These are phyloP conservation scores for Colletotrichum navitas DNA, from an alignment of 2,329 filamentous ascomycete genomes.

Conservation along the genomic window DNA sequence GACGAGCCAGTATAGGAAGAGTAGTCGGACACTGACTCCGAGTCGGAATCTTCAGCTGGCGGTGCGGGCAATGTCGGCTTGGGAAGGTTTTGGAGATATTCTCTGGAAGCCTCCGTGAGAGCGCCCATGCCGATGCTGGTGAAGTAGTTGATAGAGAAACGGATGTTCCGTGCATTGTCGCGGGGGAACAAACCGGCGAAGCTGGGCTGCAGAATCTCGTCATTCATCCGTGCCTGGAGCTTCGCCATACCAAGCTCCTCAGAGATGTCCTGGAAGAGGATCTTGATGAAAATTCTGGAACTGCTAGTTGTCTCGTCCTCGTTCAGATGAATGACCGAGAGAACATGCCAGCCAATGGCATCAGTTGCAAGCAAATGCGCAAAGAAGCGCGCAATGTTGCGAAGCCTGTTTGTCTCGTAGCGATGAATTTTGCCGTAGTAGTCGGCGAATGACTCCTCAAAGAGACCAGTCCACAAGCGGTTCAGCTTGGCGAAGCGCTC, in stretches of 20 bases:
- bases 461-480: constrained; percentile 91
- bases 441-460: constrained; percentile 88
- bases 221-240: constrained; percentile 80
- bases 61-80: constrained; percentile 83
- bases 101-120: constrained; percentile 94
- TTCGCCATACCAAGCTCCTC: constrained; percentile 89
- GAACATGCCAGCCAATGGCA: constrained; percentile 90
- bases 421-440: constrained; percentile 99
- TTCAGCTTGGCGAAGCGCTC: constrained; percentile 98
- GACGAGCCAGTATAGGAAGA: constrained; percentile 78
- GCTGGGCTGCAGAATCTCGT: constrained; percentile 81
- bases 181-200: constrained; percentile 90
- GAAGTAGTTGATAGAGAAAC: constrained; percentile 99
- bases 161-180: constrained; percentile 89
- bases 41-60: constrained; percentile 71
- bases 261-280: constrained; percentile 91
- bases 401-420: constrained; percentile 93
- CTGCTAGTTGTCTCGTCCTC: constrained; percentile 97
- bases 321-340: constrained; percentile 88
- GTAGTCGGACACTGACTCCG: constrained; percentile 82
- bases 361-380: constrained; percentile 90
- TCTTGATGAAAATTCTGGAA: constrained; percentile 98
- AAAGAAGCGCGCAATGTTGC: constrained; percentile 96
- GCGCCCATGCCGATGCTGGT: constrained; percentile 97
- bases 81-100: constrained; percentile 88